Percentiles rank a stretch among this genome's conserved stretches.
Evolutionary conservation across 495 filamentous ascomycete species (phyloP).

Genomic region (Talaromyces ruber): DNA sequence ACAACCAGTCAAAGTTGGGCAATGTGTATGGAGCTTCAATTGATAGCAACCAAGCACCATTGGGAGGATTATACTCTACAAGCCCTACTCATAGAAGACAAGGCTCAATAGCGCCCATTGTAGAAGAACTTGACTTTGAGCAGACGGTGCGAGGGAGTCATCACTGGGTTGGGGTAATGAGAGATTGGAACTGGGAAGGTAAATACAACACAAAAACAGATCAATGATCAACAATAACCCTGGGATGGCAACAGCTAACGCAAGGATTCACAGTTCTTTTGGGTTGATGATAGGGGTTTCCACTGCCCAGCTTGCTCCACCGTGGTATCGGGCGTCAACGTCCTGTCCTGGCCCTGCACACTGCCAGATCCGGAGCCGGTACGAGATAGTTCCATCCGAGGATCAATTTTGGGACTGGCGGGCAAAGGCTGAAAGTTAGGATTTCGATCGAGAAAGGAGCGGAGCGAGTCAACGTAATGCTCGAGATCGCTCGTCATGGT

Average conservation of each 20-base stretch:
- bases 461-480: conserved; percentile 22
- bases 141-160: conserved; percentile 58
- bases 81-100: conserved; percentile 12
- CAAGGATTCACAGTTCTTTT: conserved; percentile 27
- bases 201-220: conserved; percentile 15
- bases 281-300: conserved; percentile 15
- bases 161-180: conserved; percentile 77
- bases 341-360: neutral
- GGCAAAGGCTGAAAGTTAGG: neutral
- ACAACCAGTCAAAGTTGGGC: neutral
- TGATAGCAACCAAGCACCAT: neutral
- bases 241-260: neutral
- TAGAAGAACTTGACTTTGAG: conserved; percentile 51
- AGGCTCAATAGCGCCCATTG: conserved; percentile 21
- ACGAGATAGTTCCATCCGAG: neutral
- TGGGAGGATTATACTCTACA: neutral
- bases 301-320: neutral
- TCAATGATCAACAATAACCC: conserved; percentile 1
- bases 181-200: conserved; percentile 76
- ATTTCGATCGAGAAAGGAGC: conserved; percentile 15
- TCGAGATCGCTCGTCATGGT: conserved; percentile 24
- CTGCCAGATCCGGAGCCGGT: neutral
- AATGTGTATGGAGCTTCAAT: neutral
- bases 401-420: neutral
- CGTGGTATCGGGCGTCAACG: neutral